Conservation (phyloP, 2,329 filamentous ascomycete genomes). For the Drechslerella coelobrocha region DNA sequence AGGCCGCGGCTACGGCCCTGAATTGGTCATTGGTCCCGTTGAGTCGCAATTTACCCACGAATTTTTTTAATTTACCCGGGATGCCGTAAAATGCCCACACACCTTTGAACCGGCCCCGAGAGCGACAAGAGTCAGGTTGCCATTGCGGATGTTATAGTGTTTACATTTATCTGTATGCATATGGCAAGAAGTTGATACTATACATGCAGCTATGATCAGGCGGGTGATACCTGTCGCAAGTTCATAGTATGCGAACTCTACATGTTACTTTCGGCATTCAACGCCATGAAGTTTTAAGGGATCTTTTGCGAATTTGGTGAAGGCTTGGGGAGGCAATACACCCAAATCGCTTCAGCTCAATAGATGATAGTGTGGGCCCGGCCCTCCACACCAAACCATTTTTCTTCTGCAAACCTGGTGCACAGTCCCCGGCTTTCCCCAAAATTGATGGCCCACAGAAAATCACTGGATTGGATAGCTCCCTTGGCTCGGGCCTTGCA, state of each 20-base stretch:
- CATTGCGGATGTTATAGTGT: neutral
- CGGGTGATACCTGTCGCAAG: too few relatives aligned
- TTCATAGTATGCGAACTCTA: too few relatives aligned
- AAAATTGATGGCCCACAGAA: conserved; percentile 29
- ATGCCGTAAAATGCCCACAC: conserved; percentile 19
- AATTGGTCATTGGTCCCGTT: neutral
- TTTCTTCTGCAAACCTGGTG: neutral
- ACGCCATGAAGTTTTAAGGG: too few relatives aligned
- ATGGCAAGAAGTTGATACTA: too few relatives aligned
- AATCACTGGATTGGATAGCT: conserved; percentile 28
- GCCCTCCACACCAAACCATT: conserved; percentile 6
- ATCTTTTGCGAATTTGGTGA: too few relatives aligned
- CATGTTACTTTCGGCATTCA: too few relatives aligned
- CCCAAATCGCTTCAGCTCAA: too few relatives aligned
- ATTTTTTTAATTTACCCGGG: conserved; percentile 42
- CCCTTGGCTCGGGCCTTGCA: conserved; percentile 37
- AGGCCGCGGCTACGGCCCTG: neutral
- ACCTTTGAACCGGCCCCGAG: neutral
- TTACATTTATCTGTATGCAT: too few relatives aligned
- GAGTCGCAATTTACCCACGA: conserved; percentile 32
- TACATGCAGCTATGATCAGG: too few relatives aligned
- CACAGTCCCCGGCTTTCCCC: neutral
- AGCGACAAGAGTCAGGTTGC: too few relatives aligned
- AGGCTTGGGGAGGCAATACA: too few relatives aligned
- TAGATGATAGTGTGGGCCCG: conserved; percentile 36